These are phyloP conservation scores for Claviceps sorghi DNA, from an alignment of 2,329 filamentous ascomycete genomes.

Conservation along the genomic window DNA sequence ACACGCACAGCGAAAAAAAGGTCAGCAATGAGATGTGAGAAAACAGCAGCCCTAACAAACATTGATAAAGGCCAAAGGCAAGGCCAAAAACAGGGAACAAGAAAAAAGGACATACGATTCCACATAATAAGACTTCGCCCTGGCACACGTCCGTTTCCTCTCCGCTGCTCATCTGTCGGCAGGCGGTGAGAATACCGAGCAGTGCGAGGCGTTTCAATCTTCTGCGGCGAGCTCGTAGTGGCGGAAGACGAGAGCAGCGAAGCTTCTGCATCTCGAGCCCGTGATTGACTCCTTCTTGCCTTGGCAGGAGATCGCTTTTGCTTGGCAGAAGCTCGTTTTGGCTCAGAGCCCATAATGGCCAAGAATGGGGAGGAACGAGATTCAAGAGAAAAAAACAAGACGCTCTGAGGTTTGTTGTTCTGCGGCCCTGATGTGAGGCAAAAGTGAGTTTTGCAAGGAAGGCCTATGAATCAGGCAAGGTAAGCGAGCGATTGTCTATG, in stretches of 20 bases:
- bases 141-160: conserved; percentile 15
- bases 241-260: background rate
- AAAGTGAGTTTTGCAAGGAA: background rate
- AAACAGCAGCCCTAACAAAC: background rate
- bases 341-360: conserved; percentile 5
- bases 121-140: conserved; percentile 28
- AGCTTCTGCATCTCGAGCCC: conserved; percentile 5
- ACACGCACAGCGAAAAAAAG: background rate
- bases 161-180: conserved; percentile 13
- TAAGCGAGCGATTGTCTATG: background rate
- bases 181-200: conserved; percentile 12
- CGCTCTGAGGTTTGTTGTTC: background rate
- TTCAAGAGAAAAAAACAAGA: background rate
- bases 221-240: conserved; percentile 4
- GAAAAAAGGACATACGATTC: conserved; percentile 22
- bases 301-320: conserved; percentile 7
- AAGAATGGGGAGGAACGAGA: background rate
- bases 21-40: background rate
- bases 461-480: background rate
- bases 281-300: conserved; percentile 5
- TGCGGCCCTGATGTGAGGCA: background rate
- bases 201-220: conserved; percentile 5
- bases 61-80: background rate
- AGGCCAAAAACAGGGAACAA: background rate
- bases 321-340: conserved; percentile 8